Evolutionary conservation across 306 rosid species (phyloP).

Genomic region (Sesbania bispinosa): DNA sequence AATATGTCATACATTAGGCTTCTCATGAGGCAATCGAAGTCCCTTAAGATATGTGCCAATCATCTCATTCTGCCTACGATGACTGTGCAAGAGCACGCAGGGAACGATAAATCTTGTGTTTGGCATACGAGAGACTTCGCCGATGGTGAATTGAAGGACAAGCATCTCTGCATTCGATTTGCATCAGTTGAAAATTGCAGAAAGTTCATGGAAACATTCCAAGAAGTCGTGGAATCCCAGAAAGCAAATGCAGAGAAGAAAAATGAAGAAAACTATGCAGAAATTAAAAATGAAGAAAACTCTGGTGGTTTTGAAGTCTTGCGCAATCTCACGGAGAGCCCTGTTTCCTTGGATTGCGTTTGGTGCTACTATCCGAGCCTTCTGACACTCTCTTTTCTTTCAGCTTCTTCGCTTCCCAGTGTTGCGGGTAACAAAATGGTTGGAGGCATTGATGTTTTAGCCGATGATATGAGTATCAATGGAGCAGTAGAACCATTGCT

Average conservation of each 20-base stretch:
- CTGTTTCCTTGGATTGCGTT: neutral
- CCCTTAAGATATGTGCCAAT: conserved; percentile 92
- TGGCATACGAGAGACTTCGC: conserved; percentile 91
- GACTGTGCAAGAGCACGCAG: conserved; percentile 88
- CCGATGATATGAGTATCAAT: conserved; percentile 4
- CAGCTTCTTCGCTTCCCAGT: neutral
- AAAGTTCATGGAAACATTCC: conserved; percentile 73
- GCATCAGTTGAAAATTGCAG: conserved; percentile 78
- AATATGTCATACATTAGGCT: too few relatives aligned
- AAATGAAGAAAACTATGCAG: too few relatives aligned
- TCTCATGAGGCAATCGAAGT: conserved; percentile 87
- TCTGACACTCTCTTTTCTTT: neutral
- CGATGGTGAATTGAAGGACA: conserved; percentile 84
- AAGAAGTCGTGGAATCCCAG: conserved; percentile 77
- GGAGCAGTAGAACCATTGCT: conserved; percentile 35
- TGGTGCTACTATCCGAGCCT: neutral
- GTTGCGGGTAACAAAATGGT: conserved; percentile 28
- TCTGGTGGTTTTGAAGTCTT: too few relatives aligned
- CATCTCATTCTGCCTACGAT: conserved; percentile 56
- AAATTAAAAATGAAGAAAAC: too few relatives aligned
- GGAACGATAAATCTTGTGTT: conserved; percentile 84
- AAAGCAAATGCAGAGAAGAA: conserved; percentile 58
- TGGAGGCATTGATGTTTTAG: conserved; percentile 20
- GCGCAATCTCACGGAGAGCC: too few relatives aligned
- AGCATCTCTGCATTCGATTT: conserved; percentile 86